These are phyloP conservation scores for Podaxis carcinomalis DNA, from an alignment of 768 basidiomycete species.

Conservation along the genomic window DNA sequence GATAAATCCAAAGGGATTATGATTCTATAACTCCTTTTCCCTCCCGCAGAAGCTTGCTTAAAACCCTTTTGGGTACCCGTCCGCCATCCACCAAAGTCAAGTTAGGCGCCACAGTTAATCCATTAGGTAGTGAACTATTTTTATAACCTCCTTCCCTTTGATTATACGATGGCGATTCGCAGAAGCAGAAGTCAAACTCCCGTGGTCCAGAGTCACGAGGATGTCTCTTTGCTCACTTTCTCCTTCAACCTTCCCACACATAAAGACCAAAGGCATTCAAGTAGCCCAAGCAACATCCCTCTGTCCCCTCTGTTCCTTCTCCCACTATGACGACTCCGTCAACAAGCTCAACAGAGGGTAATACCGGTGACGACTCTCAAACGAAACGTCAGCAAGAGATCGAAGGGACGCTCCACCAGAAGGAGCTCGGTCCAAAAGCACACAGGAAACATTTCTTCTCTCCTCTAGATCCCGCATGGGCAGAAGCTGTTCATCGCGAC, in stretches of 20 bases:
- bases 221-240: neutral
- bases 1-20: conserved; percentile 42
- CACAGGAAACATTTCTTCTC: conserved; percentile 46
- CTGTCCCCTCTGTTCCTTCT: neutral
- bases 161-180: neutral
- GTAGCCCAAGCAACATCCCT: neutral
- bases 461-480: conserved; percentile 37
- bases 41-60: neutral
- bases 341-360: neutral
- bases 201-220: neutral
- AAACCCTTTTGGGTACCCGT: too few species aligned
- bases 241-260: conserved; percentile 3
- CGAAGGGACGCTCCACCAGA: conserved; percentile 40
- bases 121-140: neutral
- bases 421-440: conserved; percentile 30
- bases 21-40: conserved; percentile 25
- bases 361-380: conserved; percentile 1
- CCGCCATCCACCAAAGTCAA: neutral
- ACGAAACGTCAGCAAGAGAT: conserved; percentile 14
- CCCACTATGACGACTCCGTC: neutral
- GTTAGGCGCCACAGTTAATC: neutral
- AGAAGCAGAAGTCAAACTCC: neutral
- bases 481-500: conserved; percentile 48
- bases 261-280: neutral
- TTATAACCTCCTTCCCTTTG: neutral